Base-by-base conservation (phyloP, 148 eudicot species). In the Nyssa sinensis region DNA sequence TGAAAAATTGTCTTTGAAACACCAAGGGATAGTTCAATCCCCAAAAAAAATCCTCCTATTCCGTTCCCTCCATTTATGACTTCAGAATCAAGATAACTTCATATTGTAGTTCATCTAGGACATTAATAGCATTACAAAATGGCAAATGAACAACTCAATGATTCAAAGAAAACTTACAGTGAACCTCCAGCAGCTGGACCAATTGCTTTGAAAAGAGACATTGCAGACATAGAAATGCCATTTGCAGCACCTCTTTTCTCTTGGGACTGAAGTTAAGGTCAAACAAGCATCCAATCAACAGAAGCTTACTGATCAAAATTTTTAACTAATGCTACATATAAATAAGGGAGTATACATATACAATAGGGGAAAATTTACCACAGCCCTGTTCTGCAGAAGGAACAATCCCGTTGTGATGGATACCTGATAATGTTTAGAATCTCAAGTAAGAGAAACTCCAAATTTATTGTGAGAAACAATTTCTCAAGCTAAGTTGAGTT, bases 141-240 rank as follows among this genome's bases (percentile, higher is more conserved):
- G n/a, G n/a, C n/a, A 5, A 32, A 25, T 31, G 63, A 67, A 4
- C 59, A 33, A 60, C 21, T 6, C 16, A 21, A 30, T n/a, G 8
- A 13, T 30, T 14, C 0, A 13, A 74, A 53, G 21, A 37, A 51
- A 71, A 79, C 90, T 88, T 75, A 90, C 95, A 90, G 49, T 57
- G 86, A 64, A 25, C 94, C 94, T 31, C 88, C 94, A 32, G 80
- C 83, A 12, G 91, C 94, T 61, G 94, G 94, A 79, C 90, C 94
- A 23, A 80, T 12, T 12, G 94, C 90, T 77, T 86, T 90, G 60
- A 79, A 86, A 6, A 90, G 68, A 35, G 94, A 90, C 91, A 86
- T 83, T 23, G 86, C 82, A 69, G 91, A 75, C 81, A 88, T 77
- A 59, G 91, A 78, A 73, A 90, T 80, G 66, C 94, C 94, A 78